Evolutionary conservation across 192 early-diverging fungal genomes (phyloP), one percentile per base, ranked within the genome.

Genomic region (Podochytrium sp.): DNA sequence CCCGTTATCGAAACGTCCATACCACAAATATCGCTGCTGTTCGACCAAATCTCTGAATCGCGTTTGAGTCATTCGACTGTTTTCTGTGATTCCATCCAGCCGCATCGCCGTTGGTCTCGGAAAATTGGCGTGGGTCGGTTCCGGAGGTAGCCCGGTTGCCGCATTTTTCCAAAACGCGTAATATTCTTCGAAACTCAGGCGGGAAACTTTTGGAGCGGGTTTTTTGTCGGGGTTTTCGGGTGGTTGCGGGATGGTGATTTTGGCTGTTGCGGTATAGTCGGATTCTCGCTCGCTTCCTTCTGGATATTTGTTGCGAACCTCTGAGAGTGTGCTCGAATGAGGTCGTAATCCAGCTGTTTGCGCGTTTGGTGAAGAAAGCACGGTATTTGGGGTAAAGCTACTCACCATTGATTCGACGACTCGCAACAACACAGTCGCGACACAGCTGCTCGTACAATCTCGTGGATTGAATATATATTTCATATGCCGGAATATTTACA

Each of bases 111-210:
- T 41, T 41, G 68, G 34, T 59, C 69, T 74, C 25, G 12, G 16
- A 38, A 18, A 16, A 27, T 78, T 55, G 14, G 29, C 7, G 20
- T 51, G 47, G 6, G 51, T 29, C 14, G 66, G 66, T 35, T 68
- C 66, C 20, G 66, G 66, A 18, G 81, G 83, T 23, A 85, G 5
- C 2, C 81, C 79, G 0, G 85, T 87, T 1, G 81, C 83, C 12
- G 80, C 40, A 18, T 34, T 43, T 62, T 78, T 85, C 85, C 85
- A 87, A 27, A 64, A 47, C 16, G 78, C 73, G 58, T 85, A 76
- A 52, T 87, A 87, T 16, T 81, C 77, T 58, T 84, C 81, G 67
- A 87, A 87, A n/a, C 77, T 76, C 3, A 85, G 59, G 25, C 63
- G 71, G 27, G 62, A 35, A 16, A 76, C 50, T 62, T 80, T 80